Percentiles rank a stretch among this genome's conserved stretches.
Conservation (phyloP, 805 yeast genomes). For the Saturnispora bothae region DNA sequence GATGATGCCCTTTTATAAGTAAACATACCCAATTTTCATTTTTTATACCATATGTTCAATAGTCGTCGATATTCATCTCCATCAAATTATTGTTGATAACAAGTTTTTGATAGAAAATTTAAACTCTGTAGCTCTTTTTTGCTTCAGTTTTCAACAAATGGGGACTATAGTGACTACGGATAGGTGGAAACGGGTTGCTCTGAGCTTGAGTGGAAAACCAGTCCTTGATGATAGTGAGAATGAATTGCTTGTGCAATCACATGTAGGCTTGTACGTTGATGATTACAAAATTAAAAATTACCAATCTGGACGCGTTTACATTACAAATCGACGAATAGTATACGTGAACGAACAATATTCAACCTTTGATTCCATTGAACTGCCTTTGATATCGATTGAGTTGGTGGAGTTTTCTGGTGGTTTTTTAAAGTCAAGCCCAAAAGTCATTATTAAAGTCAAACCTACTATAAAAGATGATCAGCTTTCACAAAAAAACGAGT, state of each 20-base stretch:
- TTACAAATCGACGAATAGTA: slow-evolving; percentile 64
- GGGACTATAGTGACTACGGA: slow-evolving; percentile 1
- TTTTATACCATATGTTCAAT: too few relatives aligned
- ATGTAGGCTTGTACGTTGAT: slow-evolving; percentile 74
- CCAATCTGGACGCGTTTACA: slow-evolving; percentile 68
- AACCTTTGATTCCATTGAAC: slow-evolving; percentile 4
- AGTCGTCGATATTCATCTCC: too few relatives aligned
- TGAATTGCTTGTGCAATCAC: slow-evolving; percentile 40
- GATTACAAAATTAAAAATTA: slow-evolving; percentile 48
- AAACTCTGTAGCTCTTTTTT: too few relatives aligned
- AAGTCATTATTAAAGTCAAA: slow-evolving; percentile 34
- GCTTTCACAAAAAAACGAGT: neutral
- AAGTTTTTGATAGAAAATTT: too few relatives aligned
- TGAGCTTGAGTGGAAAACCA: slow-evolving; percentile 27
- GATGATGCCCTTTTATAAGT: too few relatives aligned
- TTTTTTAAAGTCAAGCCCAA: slow-evolving; percentile 71
- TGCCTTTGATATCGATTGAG: slow-evolving; percentile 17
- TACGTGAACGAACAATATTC: slow-evolving; percentile 37
- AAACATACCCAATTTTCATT: too few relatives aligned
- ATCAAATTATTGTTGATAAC: too few relatives aligned
- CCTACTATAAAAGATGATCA: neutral
- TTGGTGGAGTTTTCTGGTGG: slow-evolving; percentile 30
- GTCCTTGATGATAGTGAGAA: slow-evolving; percentile 29
- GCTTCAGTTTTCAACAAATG: neutral
- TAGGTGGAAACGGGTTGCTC: slow-evolving; percentile 17